Evolutionary conservation across 1,139 yeast species (phyloP).

Genomic region (Yamadazyma oceani): DNA sequence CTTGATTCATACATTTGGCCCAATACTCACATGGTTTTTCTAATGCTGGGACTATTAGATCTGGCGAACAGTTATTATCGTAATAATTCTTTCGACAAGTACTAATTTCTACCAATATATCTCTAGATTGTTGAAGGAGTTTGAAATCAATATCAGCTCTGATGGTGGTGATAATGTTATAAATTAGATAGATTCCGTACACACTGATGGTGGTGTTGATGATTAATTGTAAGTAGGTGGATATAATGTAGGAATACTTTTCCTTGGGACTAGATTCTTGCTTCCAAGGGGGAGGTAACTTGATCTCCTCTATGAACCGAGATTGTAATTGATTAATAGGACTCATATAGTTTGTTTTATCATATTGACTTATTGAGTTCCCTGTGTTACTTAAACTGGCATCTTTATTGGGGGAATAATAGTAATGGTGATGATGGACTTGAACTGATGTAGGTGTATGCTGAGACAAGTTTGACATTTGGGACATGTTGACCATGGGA

Average conservation of each 20-base stretch:
- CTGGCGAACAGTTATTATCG: conserved; percentile 59
- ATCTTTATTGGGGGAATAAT: conserved; percentile 14
- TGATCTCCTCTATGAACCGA: conserved; percentile 6
- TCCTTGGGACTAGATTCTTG: conserved; percentile 36
- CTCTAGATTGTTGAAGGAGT: conserved; percentile 40
- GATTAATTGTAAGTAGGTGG: conserved; percentile 58
- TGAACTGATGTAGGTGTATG: conserved; percentile 14
- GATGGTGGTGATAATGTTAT: conserved; percentile 45
- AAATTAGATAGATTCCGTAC: conserved; percentile 42
- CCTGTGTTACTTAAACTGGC: conserved; percentile 1
- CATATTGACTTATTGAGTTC: conserved; percentile 4
- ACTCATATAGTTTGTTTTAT: conserved; percentile 10
- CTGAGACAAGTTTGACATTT: conserved; percentile 3
- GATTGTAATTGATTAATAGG: conserved; percentile 6
- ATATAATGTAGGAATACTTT: conserved; percentile 48
- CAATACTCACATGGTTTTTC: conserved; percentile 57
- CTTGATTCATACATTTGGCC: conserved; percentile 62
- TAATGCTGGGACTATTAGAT: conserved; percentile 57
- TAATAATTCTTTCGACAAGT: conserved; percentile 51
- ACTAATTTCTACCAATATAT: conserved; percentile 40
- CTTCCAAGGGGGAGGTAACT: conserved; percentile 53
- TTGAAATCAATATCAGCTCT: conserved; percentile 53
- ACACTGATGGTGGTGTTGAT: conserved; percentile 47
- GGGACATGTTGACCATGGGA: conserved; percentile 1
- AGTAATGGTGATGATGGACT: conserved; percentile 20